Percentiles rank a stretch among this genome's conserved stretches.
phyloP scores from a whole-genome alignment of 2,329 filamentous ascomycete species.

The Botrytis sinoallii region DNA sequence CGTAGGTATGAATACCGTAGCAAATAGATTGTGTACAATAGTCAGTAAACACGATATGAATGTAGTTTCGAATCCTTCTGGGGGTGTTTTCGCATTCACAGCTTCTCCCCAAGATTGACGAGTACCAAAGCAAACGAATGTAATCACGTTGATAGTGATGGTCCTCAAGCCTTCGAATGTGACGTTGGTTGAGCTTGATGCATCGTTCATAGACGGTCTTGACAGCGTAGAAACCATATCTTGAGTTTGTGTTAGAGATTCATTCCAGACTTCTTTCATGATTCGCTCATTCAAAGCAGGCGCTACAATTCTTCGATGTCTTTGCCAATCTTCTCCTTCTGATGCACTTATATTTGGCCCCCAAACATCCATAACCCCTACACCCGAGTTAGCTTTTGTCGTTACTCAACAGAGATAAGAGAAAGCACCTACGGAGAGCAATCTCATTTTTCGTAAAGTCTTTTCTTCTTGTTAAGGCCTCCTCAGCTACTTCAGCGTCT shows the following conservation, averaged over 20 bases:
- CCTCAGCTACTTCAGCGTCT: slow-evolving; percentile 20
- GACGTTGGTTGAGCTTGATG: slow-evolving; percentile 37
- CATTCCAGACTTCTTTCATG: slow-evolving; percentile 41
- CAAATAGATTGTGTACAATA: not conserved
- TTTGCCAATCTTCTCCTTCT: slow-evolving; percentile 40
- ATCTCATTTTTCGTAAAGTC: slow-evolving; percentile 18
- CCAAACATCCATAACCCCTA: slow-evolving; percentile 3
- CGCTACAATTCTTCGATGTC: slow-evolving; percentile 43
- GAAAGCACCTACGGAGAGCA: slow-evolving; percentile 7
- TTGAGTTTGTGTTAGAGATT: slow-evolving; percentile 36
- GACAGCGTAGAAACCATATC: slow-evolving; percentile 34
- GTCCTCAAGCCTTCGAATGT: slow-evolving; percentile 39
- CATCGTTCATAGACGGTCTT: slow-evolving; percentile 31
- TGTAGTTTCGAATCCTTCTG: slow-evolving; percentile 23
- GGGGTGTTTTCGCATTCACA: slow-evolving; percentile 25
- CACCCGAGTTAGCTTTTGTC: not conserved
- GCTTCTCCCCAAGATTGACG: slow-evolving; percentile 21
- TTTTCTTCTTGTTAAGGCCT: slow-evolving; percentile 20
- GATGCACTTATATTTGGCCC: slow-evolving; percentile 22
- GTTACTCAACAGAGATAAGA: not conserved
- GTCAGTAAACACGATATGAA: slow-evolving; percentile 14
- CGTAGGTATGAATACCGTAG: slow-evolving; percentile 6
- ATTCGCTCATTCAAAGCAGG: slow-evolving; percentile 44
- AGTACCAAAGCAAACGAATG: slow-evolving; percentile 47
- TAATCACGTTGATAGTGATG: slow-evolving; percentile 50